Evolutionary conservation across 2,329 filamentous ascomycete genomes (phyloP).

Genomic region (Penicillium sp.): DNA sequence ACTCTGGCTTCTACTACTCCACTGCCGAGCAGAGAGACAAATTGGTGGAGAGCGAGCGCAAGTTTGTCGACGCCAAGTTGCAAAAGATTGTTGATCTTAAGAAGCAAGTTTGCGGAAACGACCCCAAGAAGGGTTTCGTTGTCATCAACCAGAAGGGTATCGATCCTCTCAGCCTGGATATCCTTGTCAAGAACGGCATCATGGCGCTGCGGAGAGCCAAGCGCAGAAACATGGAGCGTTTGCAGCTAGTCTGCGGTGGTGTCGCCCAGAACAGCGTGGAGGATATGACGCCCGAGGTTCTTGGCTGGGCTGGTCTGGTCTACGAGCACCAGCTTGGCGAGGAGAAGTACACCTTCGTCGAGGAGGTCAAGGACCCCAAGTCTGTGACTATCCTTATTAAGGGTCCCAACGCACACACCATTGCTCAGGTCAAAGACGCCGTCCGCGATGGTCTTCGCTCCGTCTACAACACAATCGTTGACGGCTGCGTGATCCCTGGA

Average conservation of each 20-base stretch:
- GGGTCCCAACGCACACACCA: slow-evolving; percentile 95
- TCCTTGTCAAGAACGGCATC: slow-evolving; percentile 97
- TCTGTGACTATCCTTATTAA: slow-evolving; percentile 98
- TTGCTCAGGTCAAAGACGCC: slow-evolving; percentile 93
- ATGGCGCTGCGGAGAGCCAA: slow-evolving; percentile 92
- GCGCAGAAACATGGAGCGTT: slow-evolving; percentile 97
- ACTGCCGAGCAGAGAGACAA: slow-evolving; percentile 96
- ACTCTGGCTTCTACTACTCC: slow-evolving; percentile 98
- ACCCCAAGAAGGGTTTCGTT: slow-evolving; percentile 93
- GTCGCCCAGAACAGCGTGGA: slow-evolving; percentile 94
- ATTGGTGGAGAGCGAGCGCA: slow-evolving; percentile 93
- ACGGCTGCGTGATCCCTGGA: slow-evolving; percentile 90
- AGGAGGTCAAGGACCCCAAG: slow-evolving; percentile 98
- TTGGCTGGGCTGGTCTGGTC: slow-evolving; percentile 94
- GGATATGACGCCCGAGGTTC: slow-evolving; percentile 80
- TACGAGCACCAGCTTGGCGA: slow-evolving; percentile 97
- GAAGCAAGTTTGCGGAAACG: slow-evolving; percentile 93
- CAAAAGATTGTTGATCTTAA: slow-evolving; percentile 98
- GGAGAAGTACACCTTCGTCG: slow-evolving; percentile 98
- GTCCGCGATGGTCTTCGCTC: slow-evolving; percentile 92
- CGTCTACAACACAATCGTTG: slow-evolving; percentile 99
- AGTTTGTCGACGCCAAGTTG: slow-evolving; percentile 93
- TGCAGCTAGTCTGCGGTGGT: slow-evolving; percentile 93
- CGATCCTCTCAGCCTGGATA: slow-evolving; percentile 91
- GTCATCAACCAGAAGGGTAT: slow-evolving; percentile 99